These are phyloP conservation scores for Nephelium lappaceum DNA, from an alignment of 345 rosid species.

Conservation along the genomic window DNA sequence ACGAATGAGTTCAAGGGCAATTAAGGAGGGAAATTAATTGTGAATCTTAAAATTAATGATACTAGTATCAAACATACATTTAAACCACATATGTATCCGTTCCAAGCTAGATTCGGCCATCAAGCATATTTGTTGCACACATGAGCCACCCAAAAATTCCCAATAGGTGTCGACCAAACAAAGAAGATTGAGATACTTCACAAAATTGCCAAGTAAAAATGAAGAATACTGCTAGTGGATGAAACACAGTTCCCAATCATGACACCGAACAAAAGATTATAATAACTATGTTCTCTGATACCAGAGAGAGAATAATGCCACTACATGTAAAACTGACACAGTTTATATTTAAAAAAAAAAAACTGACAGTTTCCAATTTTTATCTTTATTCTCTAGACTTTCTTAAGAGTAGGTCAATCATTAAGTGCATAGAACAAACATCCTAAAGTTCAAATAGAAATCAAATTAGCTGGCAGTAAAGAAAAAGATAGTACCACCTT, in stretches of 20 bases:
- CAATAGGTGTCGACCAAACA: too few species aligned
- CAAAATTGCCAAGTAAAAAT: too few species aligned
- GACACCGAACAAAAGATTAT: not conserved
- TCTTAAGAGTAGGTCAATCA: not conserved
- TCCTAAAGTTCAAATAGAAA: not conserved
- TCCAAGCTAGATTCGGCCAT: not conserved
- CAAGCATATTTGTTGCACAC: not conserved
- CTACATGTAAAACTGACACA: not conserved
- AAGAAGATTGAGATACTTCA: too few species aligned
- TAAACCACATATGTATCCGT: not conserved
- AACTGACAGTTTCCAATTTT: too few species aligned
- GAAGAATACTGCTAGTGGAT: not conserved
- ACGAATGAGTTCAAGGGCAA: not conserved
- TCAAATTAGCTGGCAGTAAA: not conserved
- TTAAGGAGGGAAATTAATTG: not conserved
- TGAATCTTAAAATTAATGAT: not conserved
- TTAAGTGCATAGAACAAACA: not conserved
- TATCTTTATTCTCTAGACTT: not conserved
- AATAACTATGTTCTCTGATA: not conserved
- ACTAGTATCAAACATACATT: not conserved
- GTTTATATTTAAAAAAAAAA: too few species aligned
- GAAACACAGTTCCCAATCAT: not conserved
- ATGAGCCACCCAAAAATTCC: too few species aligned
- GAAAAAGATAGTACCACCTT: not conserved
- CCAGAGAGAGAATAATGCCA: not conserved